Evolutionary conservation across 495 filamentous ascomycete genomes (phyloP), one percentile per base, ranked within the genome.

Genomic region (Neurospora tetrasperma): DNA sequence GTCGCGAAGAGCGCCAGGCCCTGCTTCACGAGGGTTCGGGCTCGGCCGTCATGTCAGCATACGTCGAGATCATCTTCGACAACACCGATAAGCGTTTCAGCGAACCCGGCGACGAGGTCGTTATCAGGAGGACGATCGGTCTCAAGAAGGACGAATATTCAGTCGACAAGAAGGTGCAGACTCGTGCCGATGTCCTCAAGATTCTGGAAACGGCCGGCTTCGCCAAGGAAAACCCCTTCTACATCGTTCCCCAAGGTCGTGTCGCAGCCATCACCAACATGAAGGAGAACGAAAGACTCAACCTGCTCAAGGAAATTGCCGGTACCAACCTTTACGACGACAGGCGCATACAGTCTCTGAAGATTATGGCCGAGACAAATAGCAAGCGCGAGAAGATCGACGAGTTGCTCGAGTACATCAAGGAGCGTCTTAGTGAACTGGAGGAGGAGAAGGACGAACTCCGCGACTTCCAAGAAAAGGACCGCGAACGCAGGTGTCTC

Each of bases 81-180:
- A 99, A 99, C 80, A 92, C 87, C 71, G 95, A 98, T 79, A 94
- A 96, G 76, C 92, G 96, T 77, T 99, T 98, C 81, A 94, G 94
- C 46, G 98, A 94, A 14, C 95, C 93, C 72, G 94, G 93, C 76
- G 89, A 93, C 42, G 95, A 98, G 79, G 87, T 98, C 10, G 89
- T 96, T 11, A 86, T 99, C 38, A 89, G 96, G 69, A 91, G 96
- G 27, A 98, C 96, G 0, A 98, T 99, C 76, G 96, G 95, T 40
- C 86, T 94, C 70, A 98, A 99, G 83, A 99, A 99, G 83, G 96
- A 99, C 76, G 96, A 99, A 83, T 99, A 98, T 78, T 96, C 94
- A 11, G 87, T 98, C 0, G 96, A 99, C 80, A 89, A 93, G 76
- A 98, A 98, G 83, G 97, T 96, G 75, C 94, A 94, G 27, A 98